phyloP scores from a whole-genome alignment of 1,284 basidiomycete genomes.

The Ustilago cynodontis region DNA sequence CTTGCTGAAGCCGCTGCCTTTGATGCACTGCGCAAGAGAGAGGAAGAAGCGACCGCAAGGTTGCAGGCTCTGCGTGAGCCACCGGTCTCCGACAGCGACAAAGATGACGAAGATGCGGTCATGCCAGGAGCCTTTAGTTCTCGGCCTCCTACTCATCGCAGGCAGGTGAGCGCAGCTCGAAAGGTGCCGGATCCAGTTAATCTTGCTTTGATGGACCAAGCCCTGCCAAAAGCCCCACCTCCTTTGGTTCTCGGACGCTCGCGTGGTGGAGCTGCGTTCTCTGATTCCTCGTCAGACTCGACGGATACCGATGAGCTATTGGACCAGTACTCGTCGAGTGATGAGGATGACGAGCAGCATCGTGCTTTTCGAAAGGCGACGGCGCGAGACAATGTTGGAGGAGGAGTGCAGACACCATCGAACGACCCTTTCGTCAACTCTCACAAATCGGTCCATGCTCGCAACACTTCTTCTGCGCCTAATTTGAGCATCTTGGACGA shows the following conservation, averaged over 20 bases:
- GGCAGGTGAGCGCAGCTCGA: not conserved
- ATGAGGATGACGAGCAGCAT: constrained; percentile 44
- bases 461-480: constrained; percentile 31
- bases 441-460: constrained; percentile 32
- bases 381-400: not conserved
- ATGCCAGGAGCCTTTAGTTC: constrained; percentile 38
- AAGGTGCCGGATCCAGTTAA: constrained; percentile 38
- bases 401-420: not conserved
- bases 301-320: constrained; percentile 43
- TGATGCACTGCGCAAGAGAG: constrained; percentile 46
- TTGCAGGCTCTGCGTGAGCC: constrained; percentile 28
- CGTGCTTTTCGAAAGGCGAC: constrained; percentile 31
- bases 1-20: constrained; percentile 50
- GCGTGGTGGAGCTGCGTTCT: constrained; percentile 54
- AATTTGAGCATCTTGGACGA: constrained; percentile 14
- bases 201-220: constrained; percentile 38
- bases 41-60: constrained; percentile 43
- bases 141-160: not conserved
- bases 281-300: constrained; percentile 51
- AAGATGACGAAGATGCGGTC: constrained; percentile 22
- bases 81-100: constrained; percentile 26
- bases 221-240: constrained; percentile 48
- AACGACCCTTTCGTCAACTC: constrained; percentile 23
- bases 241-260: constrained; percentile 52
- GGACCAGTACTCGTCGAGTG: constrained; percentile 43